phyloP scores from a whole-genome alignment of 2,329 filamentous ascomycete species.

The Aspergillus sp. region DNA sequence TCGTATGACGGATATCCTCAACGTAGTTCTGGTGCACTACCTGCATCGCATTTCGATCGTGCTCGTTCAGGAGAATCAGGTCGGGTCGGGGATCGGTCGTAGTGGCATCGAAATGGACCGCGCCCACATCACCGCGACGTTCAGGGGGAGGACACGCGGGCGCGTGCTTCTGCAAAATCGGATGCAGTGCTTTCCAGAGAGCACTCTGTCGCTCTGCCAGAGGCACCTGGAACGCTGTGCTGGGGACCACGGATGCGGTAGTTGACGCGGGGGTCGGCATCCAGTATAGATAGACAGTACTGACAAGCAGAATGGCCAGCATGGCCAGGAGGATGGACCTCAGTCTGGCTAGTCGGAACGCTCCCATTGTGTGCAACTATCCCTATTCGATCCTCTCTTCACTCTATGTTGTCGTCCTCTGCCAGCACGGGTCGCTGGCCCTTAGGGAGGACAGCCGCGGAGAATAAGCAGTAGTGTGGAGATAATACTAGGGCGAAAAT shows the following conservation, averaged over 20 bases:
- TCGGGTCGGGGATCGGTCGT: conserved; percentile 26
- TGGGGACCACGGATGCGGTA: conserved; percentile 24
- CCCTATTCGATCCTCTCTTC: not conserved
- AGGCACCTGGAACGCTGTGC: conserved; percentile 27
- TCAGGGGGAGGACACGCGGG: conserved; percentile 24
- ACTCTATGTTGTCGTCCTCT: not conserved
- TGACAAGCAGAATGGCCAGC: conserved; percentile 23
- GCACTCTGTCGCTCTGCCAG: conserved; percentile 28
- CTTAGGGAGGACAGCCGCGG: too few relatives aligned
- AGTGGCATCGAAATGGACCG: conserved; percentile 23
- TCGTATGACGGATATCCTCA: conserved; percentile 22
- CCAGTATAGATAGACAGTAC: conserved; percentile 31
- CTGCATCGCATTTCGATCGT: conserved; percentile 27
- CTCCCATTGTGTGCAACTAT: conserved; percentile 12
- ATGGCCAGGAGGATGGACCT: conserved; percentile 22
- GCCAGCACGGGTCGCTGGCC: too few relatives aligned
- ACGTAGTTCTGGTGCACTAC: conserved; percentile 36
- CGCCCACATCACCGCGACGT: conserved; percentile 16
- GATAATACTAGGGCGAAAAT: too few relatives aligned
- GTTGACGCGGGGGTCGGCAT: conserved; percentile 24
- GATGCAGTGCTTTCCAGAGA: conserved; percentile 30
- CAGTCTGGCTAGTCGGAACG: conserved; percentile 21
- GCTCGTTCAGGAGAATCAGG: conserved; percentile 26
- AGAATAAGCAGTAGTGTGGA: too few relatives aligned
- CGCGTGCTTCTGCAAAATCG: conserved; percentile 25